Percentiles rank a stretch among this genome's conserved stretches.
Conservation (phyloP, 2,329 filamentous ascomycete genomes). For the Colletotrichum cuscutae region DNA sequence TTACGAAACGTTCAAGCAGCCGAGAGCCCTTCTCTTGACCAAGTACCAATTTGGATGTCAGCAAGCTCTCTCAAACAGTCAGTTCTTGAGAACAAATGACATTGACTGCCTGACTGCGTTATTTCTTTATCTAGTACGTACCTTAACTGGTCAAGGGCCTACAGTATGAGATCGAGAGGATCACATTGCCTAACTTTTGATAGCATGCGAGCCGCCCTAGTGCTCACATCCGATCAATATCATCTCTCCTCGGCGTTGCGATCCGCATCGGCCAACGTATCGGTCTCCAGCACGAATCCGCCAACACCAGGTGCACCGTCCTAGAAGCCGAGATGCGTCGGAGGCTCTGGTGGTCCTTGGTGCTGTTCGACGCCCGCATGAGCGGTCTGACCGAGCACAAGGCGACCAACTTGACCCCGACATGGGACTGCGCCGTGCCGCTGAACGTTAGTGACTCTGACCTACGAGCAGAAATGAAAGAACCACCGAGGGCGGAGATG, state of each 20-base stretch:
- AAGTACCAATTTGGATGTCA: not conserved
- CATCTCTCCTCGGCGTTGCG: not conserved
- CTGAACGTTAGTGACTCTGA: constrained; percentile 59
- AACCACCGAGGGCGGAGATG: constrained; percentile 40
- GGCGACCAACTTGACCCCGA: constrained; percentile 42
- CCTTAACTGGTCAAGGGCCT: not conserved
- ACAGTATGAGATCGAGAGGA: not conserved
- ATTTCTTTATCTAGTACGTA: not conserved
- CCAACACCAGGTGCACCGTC: constrained; percentile 34
- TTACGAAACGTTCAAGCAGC: not conserved
- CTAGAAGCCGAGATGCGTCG: constrained; percentile 70
- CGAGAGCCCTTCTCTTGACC: not conserved
- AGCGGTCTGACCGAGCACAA: constrained; percentile 59
- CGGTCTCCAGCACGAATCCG: not conserved
- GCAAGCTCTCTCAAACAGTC: not conserved
- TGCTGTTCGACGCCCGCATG: constrained; percentile 66
- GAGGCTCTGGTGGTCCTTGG: constrained; percentile 70
- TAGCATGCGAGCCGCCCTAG: not conserved
- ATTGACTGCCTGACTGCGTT: not conserved
- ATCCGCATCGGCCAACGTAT: not conserved
- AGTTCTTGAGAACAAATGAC: not conserved
- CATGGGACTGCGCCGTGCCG: constrained; percentile 55
- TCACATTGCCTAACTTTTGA: not conserved
- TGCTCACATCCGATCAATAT: not conserved
- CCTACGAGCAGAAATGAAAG: constrained; percentile 52